Evolutionary conservation across 2,329 filamentous ascomycete species (phyloP), one percentile per base, ranked within the genome.

Genomic region (Grosmannia clavigera): DNA sequence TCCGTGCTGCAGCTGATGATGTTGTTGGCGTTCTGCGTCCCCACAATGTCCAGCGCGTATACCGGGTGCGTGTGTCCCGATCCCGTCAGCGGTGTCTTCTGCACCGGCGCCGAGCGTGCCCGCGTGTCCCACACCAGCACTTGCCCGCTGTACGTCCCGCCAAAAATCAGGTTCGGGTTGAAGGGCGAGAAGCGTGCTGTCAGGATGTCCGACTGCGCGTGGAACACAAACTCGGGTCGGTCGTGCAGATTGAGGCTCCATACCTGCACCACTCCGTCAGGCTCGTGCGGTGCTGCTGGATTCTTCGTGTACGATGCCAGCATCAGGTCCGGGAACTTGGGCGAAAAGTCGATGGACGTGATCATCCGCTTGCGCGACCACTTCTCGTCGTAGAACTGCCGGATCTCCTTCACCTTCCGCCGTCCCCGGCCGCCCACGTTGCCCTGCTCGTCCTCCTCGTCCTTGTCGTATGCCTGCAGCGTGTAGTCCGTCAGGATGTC

Each of bases 311-410:
- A 97, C 4, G 94, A 90, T 35, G 94, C 92, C 55, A 97, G 83
- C 55, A 99, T 79, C 43, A 99, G 82, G 74, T 99, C 94, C 31
- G 89, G 90, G 68, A 94, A 95, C 78, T 96, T 96, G 59, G 90
- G 88, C 53, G 92, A 97, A 74, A 96, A 99, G 74, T 92, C 89
- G 67, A 99, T 85, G 68, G 91, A 88, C 70, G 90, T 96, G 70
- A 99, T 87, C 88, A 96, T 96, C 65, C 92, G 86, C 76, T 96
- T 96, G 78, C 95, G 95, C 69, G 90, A 95, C 88, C 92, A 96
- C 70, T 91, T 83, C 63, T 95, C 88, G 69, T 96, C 92, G 74
- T 89, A 96, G 73, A 97, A 96, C 68, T 96, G 92, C 43, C 88
- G 86, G 56, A 96, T 79, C 73, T 99, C 92, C 71, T 89, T 92